Conservation (phyloP, 2,329 filamentous ascomycete species). For the Paraconiothyrium brasiliense region DNA sequence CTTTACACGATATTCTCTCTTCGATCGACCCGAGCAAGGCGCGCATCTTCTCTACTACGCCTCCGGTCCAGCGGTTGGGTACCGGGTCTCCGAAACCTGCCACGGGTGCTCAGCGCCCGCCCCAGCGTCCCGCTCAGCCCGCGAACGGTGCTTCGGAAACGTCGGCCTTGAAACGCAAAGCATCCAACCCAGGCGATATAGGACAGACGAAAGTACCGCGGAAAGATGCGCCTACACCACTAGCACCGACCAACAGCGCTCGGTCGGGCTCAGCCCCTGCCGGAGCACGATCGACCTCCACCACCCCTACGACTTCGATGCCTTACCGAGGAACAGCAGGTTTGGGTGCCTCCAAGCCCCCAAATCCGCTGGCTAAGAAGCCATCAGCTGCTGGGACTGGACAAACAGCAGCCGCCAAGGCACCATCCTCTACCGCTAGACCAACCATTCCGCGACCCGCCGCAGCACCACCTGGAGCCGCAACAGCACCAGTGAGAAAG, state of each 20-base stretch:
- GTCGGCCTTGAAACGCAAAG: slow-evolving; percentile 54
- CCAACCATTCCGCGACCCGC: slow-evolving; percentile 23
- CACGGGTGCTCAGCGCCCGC: slow-evolving; percentile 21
- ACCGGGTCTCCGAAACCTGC: slow-evolving; percentile 44
- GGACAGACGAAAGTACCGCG: slow-evolving; percentile 45
- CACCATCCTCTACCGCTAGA: slow-evolving; percentile 32
- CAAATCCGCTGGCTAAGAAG: slow-evolving; percentile 36
- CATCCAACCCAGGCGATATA: slow-evolving; percentile 45
- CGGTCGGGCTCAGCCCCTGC: slow-evolving; percentile 37
- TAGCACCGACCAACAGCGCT: slow-evolving; percentile 36
- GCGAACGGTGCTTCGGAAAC: slow-evolving; percentile 42
- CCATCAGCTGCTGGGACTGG: slow-evolving; percentile 28
- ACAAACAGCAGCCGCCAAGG: slow-evolving; percentile 28
- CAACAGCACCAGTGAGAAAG: slow-evolving; percentile 68
- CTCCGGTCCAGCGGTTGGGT: slow-evolving; percentile 32
- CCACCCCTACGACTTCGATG: slow-evolving; percentile 34
- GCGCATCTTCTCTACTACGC: slow-evolving; percentile 33
- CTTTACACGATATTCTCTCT: slow-evolving; percentile 50
- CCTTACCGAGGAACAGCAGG: slow-evolving; percentile 52
- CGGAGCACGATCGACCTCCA: slow-evolving; percentile 32
- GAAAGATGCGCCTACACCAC: slow-evolving; percentile 38
- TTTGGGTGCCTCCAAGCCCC: slow-evolving; percentile 34
- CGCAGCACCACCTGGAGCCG: slow-evolving; percentile 33
- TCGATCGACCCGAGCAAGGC: slow-evolving; percentile 46
- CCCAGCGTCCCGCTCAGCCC: slow-evolving; percentile 36